phyloP scores from a whole-genome alignment of 805 yeast genomes.

The Metschnikowia henanensis region DNA sequence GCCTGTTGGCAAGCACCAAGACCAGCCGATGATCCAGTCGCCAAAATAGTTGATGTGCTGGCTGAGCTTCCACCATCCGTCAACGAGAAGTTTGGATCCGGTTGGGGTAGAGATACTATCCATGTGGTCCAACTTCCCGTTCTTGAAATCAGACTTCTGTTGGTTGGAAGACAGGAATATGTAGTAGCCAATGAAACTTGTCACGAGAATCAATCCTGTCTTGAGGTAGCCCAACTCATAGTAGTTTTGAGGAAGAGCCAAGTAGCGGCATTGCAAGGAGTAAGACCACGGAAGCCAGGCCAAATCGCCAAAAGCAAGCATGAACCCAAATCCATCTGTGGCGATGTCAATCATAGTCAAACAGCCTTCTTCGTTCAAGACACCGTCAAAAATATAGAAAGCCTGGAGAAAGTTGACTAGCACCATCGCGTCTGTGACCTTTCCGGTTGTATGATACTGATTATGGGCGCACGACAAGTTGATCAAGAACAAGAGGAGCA shows the following conservation, averaged over 20 bases:
- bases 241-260: slow-evolving; percentile 56
- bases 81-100: slow-evolving; percentile 77
- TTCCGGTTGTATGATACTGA: slow-evolving; percentile 63
- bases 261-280: slow-evolving; percentile 79
- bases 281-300: slow-evolving; percentile 92
- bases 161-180: slow-evolving; percentile 83
- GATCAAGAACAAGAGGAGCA: slow-evolving; percentile 80
- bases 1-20: slow-evolving; percentile 94
- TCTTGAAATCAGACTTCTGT: slow-evolving; percentile 82
- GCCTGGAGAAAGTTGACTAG: slow-evolving; percentile 71
- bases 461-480: slow-evolving; percentile 80
- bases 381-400: slow-evolving; percentile 88
- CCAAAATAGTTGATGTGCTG: slow-evolving; percentile 96
- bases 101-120: slow-evolving; percentile 64
- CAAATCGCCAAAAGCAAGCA: slow-evolving; percentile 94
- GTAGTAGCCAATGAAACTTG: slow-evolving; percentile 67
- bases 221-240: slow-evolving; percentile 50
- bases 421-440: slow-evolving; percentile 68
- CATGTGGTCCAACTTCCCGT: slow-evolving; percentile 70
- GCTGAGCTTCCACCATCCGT: slow-evolving; percentile 95
- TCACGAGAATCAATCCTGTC: slow-evolving; percentile 38
- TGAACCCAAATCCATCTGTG: slow-evolving; percentile 96
- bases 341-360: slow-evolving; percentile 95
- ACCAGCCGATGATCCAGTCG: slow-evolving; percentile 88
- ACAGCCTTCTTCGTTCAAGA: slow-evolving; percentile 84